Percentiles rank a stretch among this genome's conserved stretches.
Evolutionary conservation across 306 rosid species (phyloP).

Genomic region (Sechiopsis laciniata): DNA sequence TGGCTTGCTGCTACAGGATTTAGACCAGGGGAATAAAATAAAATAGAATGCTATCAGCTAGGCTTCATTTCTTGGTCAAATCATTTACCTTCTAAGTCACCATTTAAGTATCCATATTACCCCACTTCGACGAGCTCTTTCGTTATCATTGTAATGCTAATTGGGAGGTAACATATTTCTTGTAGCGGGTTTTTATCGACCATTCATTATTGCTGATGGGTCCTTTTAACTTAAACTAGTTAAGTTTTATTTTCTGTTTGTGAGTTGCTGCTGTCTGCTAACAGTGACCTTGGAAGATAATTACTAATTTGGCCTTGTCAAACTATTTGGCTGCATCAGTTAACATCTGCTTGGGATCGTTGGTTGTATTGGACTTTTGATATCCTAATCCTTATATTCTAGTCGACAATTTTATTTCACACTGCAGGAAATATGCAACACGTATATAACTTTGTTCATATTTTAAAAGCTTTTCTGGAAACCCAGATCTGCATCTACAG

Average conservation of each 20-base stretch:
- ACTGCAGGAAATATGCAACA: neutral
- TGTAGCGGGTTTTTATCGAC: constrained; percentile 19
- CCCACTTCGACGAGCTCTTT: neutral
- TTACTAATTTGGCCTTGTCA: constrained; percentile 9
- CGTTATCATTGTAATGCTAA: neutral
- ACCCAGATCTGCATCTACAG: neutral
- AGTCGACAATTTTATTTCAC: neutral
- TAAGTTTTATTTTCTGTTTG: constrained; percentile 4
- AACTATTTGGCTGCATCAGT: neutral
- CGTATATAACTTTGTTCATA: neutral
- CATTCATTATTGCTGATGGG: constrained; percentile 5
- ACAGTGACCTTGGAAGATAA: constrained; percentile 11
- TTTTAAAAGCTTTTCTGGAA: neutral
- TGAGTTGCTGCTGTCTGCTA: constrained; percentile 18
- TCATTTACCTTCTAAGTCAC: constrained; percentile 2
- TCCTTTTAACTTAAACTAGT: constrained; percentile 16
- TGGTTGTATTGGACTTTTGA: neutral
- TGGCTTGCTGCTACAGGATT: neutral
- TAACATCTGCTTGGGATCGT: neutral
- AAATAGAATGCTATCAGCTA: constrained; percentile 23
- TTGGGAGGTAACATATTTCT: constrained; percentile 4
- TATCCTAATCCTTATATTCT: neutral
- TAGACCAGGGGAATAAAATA: constrained; percentile 29
- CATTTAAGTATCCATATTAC: constrained; percentile 7
- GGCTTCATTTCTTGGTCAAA: constrained; percentile 18